Base-by-base conservation (phyloP, 192 early-diverging fungal species). In the Phycomyces blakesleeanus region DNA sequence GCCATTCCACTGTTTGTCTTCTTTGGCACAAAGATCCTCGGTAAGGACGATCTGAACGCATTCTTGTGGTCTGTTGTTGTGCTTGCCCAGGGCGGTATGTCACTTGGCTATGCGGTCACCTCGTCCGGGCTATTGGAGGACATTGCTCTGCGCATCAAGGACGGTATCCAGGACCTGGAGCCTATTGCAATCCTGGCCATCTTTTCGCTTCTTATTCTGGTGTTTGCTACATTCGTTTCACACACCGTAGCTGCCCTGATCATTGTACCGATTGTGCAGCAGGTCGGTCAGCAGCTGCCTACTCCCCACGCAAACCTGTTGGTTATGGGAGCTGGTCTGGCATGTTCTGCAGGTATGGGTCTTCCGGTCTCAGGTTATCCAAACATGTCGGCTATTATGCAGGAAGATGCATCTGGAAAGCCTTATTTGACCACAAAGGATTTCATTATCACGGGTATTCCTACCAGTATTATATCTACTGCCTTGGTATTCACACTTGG, bases 161-260 rank as follows among this genome's bases (percentile, higher is more conserved):
- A 79, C 12, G 74, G 79, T 29, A 67, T 89, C 55, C 42, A 63
- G 20, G 71, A 72, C 10, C 37, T 90, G 25, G 69, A 81, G 0
- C 39, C 79, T 53, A 83, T 83, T 70, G 65, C 73, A 8, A 83
- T 85, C 55, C 59, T 88, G 34, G 55, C 78, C 29, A 64, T 89
- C 38, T 85, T 91, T 56, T 76, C 81, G 27, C 71, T 69, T 3
- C 72, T 89, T 58, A 85, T 89, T 9, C 56, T 87, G 27, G 81
- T 90, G 15, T 81, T 88, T 63, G 83, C 88, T 4, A 85, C 81
- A 15, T 91, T 91, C 68, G 86, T 91, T n/a, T 84, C 81, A 0
- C 89, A 91, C 63, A 91, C 89, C 0, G 89, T 91, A 16, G 89
- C 86, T 1, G 89, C 89, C 4, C 71, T 91, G 55, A 91, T 91